Percentiles rank a stretch among this genome's conserved stretches.
phyloP scores from a whole-genome alignment of 1,284 basidiomycete species.

The Termitomyces sp. region DNA sequence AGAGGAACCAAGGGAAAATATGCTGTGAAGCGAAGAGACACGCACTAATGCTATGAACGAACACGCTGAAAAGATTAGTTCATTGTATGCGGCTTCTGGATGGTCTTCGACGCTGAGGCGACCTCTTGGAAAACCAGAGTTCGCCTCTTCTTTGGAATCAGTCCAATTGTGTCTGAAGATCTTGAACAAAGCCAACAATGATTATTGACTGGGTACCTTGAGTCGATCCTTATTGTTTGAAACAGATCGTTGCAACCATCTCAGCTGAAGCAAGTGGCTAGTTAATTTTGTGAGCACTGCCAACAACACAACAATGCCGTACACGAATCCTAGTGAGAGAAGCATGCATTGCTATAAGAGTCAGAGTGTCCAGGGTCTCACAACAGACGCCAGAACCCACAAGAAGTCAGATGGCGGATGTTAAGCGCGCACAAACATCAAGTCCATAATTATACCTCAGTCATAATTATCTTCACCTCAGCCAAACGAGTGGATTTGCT shows the following conservation, averaged over 20 bases:
- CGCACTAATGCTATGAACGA: neutral
- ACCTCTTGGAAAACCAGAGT: neutral
- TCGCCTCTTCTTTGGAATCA: neutral
- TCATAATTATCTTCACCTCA: neutral
- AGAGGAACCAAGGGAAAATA: neutral
- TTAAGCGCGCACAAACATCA: constrained; percentile 10
- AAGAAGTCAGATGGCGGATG: constrained; percentile 7
- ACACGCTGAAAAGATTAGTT: constrained; percentile 2
- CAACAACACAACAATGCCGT: constrained; percentile 12
- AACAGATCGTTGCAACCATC: constrained; percentile 10
- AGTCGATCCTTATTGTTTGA: constrained; percentile 5
- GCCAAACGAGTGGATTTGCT: neutral
- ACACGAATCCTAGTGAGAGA: constrained; percentile 1
- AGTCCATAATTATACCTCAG: too few relatives aligned
- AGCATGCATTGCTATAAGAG: neutral
- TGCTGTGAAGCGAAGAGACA: constrained; percentile 1
- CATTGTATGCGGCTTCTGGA: neutral
- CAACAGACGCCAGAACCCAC: constrained; percentile 7
- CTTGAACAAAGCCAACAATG: neutral
- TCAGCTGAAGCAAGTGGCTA: neutral
- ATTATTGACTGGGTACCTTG: neutral
- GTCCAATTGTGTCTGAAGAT: neutral
- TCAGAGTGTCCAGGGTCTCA: constrained; percentile 18
- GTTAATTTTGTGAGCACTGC: constrained; percentile 10
- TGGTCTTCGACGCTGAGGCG: neutral